Percentiles rank a stretch among this genome's conserved stretches.
Evolutionary conservation across 345 rosid genomes (phyloP).

Genomic region (Euphorbia lathyris): DNA sequence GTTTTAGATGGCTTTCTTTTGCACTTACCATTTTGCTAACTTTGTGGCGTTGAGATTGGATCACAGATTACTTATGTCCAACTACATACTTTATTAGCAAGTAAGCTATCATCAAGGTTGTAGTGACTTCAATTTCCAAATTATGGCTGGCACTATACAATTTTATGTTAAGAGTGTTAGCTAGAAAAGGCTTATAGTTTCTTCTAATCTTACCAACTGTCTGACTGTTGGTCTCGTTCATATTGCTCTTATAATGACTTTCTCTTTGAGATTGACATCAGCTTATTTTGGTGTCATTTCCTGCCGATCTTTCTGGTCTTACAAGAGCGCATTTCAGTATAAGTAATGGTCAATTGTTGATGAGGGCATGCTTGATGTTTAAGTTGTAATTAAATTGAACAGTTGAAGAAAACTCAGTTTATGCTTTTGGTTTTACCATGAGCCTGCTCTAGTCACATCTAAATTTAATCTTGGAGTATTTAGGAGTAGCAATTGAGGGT

Average conservation of each 20-base stretch:
- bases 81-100: not conserved
- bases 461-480: not conserved
- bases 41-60: not conserved
- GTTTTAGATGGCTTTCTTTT: not conserved
- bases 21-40: not conserved
- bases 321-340: not conserved
- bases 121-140: no score
- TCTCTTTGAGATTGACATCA: not conserved
- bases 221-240: not conserved
- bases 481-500: not conserved
- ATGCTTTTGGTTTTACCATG: not conserved
- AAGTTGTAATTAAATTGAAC: not conserved
- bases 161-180: no score
- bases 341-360: not conserved
- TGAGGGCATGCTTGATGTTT: not conserved
- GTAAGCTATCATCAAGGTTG: not conserved
- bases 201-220: not conserved
- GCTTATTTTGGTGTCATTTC: conserved; percentile 6
- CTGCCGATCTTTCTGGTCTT: not conserved
- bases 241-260: not conserved
- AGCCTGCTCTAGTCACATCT: not conserved
- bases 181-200: conserved; percentile 1
- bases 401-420: not conserved
- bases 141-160: no score
- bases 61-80: not conserved